A percentile compares a stretch with the other conserved stretches of the same genome.
Evolutionary conservation across 2,329 filamentous ascomycete species (phyloP).

Genomic region (Fusarium subtropicale): DNA sequence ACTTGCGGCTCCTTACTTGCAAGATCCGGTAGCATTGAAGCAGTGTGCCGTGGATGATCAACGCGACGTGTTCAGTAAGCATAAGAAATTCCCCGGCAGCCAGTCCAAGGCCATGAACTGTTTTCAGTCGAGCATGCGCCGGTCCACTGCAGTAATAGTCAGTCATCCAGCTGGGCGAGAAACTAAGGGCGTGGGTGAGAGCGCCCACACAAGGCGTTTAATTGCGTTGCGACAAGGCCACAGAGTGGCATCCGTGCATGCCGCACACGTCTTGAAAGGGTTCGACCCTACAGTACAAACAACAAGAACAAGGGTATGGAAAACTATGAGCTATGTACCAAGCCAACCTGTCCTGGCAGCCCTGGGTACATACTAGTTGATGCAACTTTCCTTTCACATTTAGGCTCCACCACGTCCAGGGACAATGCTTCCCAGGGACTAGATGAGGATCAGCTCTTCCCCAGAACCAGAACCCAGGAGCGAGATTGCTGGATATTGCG

Average conservation of each 20-base stretch:
- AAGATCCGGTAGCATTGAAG: slow-evolving; percentile 37
- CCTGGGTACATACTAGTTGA: neutral
- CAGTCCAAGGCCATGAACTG: slow-evolving; percentile 13
- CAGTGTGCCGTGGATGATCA: slow-evolving; percentile 31
- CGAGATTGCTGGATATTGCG: slow-evolving; percentile 10
- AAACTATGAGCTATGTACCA: slow-evolving; percentile 18
- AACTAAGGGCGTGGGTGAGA: slow-evolving; percentile 32
- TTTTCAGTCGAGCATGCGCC: slow-evolving; percentile 17
- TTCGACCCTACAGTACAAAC: slow-evolving; percentile 23
- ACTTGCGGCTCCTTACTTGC: slow-evolving; percentile 32
- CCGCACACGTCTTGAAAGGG: slow-evolving; percentile 41
- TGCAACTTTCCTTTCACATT: slow-evolving; percentile 3
- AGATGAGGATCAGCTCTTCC: slow-evolving; percentile 33
- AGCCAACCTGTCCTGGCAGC: slow-evolving; percentile 20
- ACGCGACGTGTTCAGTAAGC: slow-evolving; percentile 27
- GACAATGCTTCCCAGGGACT: slow-evolving; percentile 9
- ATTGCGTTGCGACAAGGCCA: slow-evolving; percentile 32
- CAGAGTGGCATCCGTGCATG: slow-evolving; percentile 40
- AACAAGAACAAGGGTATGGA: slow-evolving; percentile 34
- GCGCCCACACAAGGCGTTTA: slow-evolving; percentile 24
- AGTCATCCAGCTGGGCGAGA: slow-evolving; percentile 25
- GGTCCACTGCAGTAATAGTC: slow-evolving; percentile 21
- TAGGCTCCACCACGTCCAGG: slow-evolving; percentile 29
- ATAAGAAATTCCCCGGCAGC: slow-evolving; percentile 25
- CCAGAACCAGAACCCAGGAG: slow-evolving; percentile 7